These are phyloP conservation scores for Aspergillus felis DNA, from an alignment of 2,329 filamentous ascomycete species.

Conservation along the genomic window DNA sequence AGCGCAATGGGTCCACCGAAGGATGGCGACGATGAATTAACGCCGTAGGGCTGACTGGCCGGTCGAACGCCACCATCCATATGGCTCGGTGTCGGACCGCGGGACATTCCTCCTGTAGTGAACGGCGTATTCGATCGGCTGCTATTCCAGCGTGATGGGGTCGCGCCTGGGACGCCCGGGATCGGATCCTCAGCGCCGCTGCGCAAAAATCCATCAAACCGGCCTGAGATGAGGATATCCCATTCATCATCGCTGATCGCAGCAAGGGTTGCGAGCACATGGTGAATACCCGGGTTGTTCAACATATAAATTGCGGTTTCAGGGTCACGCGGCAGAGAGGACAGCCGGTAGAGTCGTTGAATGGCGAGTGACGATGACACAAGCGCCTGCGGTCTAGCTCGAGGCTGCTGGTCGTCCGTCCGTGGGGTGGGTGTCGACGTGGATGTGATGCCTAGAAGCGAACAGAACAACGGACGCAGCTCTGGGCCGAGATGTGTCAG, in stretches of 20 bases:
- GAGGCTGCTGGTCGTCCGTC: slow-evolving; percentile 58
- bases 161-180: slow-evolving; percentile 17
- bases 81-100: slow-evolving; percentile 32
- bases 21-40: slow-evolving; percentile 49
- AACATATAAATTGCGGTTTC: slow-evolving; percentile 83
- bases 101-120: slow-evolving; percentile 28
- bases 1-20: slow-evolving; percentile 75
- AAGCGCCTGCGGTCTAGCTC: slow-evolving; percentile 68
- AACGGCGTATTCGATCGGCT: slow-evolving; percentile 34
- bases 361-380: slow-evolving; percentile 72
- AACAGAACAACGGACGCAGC: slow-evolving; percentile 77
- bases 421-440: slow-evolving; percentile 56
- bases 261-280: slow-evolving; percentile 79
- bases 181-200: slow-evolving; percentile 70
- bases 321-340: slow-evolving; percentile 71
- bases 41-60: slow-evolving; percentile 37
- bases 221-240: slow-evolving; percentile 90
- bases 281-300: slow-evolving; percentile 75
- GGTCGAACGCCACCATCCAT: slow-evolving; percentile 42
- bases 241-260: slow-evolving; percentile 91
- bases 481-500: slow-evolving; percentile 76
- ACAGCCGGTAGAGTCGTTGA: slow-evolving; percentile 77
- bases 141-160: slow-evolving; percentile 36
- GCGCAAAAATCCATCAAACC: slow-evolving; percentile 94
- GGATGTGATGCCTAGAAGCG: slow-evolving; percentile 62